A percentile compares a stretch with the other conserved stretches of the same genome.
These are phyloP conservation scores for Monilinia vaccinii-corymbosi DNA, from an alignment of 2,329 filamentous ascomycete genomes.

Conservation along the genomic window DNA sequence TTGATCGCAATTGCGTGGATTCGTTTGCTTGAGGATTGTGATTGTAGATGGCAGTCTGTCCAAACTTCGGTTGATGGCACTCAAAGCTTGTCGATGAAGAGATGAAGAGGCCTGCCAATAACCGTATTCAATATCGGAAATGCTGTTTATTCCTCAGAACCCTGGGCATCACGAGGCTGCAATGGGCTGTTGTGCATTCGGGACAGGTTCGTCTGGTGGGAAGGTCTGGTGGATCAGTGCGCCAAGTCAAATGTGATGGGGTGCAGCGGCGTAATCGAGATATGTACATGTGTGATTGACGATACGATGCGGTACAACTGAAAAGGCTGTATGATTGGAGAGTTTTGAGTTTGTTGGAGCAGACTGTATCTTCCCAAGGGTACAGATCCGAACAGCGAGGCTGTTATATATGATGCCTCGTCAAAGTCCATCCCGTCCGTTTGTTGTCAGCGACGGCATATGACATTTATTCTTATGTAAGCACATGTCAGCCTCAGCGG, in stretches of 20 bases:
- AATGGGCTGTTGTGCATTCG: conserved; percentile 2
- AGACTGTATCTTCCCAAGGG: not conserved
- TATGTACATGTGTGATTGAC: not conserved
- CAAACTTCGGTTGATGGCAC: not conserved
- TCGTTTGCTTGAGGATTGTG: not conserved
- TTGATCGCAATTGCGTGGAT: not conserved
- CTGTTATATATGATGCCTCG: not conserved
- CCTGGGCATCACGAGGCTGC: conserved; percentile 9
- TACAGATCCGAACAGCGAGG: not conserved
- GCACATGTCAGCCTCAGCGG: not conserved
- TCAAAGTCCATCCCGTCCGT: too few species aligned
- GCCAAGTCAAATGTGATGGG: not conserved
- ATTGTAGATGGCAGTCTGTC: not conserved
- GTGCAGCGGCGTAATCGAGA: not conserved
- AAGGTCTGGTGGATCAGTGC: conserved; percentile 9
- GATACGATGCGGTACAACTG: conserved; percentile 1
- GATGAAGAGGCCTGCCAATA: too few species aligned
- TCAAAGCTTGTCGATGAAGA: not conserved
- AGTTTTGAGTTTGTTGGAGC: too few species aligned
- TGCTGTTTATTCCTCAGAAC: not conserved
- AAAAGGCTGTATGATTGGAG: not conserved
- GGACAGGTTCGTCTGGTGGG: not conserved
- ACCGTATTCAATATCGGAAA: not conserved
- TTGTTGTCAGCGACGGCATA: not conserved
- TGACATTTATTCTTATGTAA: not conserved